Percentiles rank a stretch among this genome's conserved stretches.
Conservation (phyloP, 2,329 filamentous ascomycete genomes). For the Penicillium fuscoglaucum region DNA sequence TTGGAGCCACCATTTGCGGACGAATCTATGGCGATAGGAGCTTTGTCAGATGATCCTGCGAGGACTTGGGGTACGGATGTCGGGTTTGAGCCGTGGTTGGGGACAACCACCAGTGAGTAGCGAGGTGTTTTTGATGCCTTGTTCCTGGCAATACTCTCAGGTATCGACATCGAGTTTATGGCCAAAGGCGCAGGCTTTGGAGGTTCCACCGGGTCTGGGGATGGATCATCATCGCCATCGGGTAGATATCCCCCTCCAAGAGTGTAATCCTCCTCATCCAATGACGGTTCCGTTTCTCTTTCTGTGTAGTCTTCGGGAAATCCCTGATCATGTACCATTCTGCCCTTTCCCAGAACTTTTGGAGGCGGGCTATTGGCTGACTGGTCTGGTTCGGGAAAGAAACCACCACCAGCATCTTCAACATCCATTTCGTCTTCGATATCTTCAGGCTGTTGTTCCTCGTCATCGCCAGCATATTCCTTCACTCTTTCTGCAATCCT, state of each 20-base stretch:
- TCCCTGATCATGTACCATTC: neutral
- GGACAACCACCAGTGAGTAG: conserved; percentile 36
- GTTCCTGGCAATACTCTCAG: neutral
- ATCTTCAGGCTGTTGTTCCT: conserved; percentile 40
- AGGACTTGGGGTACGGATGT: neutral
- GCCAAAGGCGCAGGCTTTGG: neutral
- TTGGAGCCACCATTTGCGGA: conserved; percentile 27
- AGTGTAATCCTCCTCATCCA: neutral
- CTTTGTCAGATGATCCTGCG: conserved; percentile 22
- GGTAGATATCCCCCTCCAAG: conserved; percentile 8
- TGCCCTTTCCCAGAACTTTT: neutral
- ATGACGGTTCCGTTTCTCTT: neutral
- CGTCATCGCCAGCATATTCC: conserved; percentile 48
- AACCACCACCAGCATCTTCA: conserved; percentile 38
- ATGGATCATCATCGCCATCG: conserved; percentile 5
- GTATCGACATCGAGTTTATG: neutral
- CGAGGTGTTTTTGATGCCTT: conserved; percentile 15
- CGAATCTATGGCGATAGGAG: conserved; percentile 29
- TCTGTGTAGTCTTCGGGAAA: neutral
- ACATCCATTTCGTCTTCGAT: conserved; percentile 39
- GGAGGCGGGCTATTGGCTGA: conserved; percentile 5
- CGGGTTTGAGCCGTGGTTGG: conserved; percentile 13
- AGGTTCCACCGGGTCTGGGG: neutral
- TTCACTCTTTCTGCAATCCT: conserved; percentile 73
- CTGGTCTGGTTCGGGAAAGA: conserved; percentile 37